Evolutionary conservation across 768 basidiomycete genomes (phyloP), one percentile per base, ranked within the genome.

Genomic region (Russula griseocarnosa): DNA sequence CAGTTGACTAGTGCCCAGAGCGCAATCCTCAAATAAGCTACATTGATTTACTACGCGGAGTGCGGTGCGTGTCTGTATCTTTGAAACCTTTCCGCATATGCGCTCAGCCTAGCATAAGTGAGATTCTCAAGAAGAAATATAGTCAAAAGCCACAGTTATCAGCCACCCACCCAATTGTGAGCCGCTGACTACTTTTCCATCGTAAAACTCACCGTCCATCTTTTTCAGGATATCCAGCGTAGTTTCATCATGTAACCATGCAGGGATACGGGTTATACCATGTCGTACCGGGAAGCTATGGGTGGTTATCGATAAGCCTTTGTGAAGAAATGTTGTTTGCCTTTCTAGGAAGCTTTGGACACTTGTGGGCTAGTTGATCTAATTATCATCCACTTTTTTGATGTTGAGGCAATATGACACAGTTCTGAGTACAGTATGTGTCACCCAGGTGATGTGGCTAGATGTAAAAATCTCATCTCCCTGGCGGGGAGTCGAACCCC

Each of bases 131-230:
- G 55, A 81, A 82, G 24, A 77, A 82, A 63, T 91, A 81, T 71
- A 82, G 80, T 68, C 88, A 91, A 78, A 86, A 81, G 66, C 86
- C 87, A 4, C 89, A 90, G 71, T 71, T 91, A 14, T 86, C 86
- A 8, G 87, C 85, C 65, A 88, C 88, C 9, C 88, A 90, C 69
- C 81, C 76, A 16, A 85, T 90, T 58, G 88, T 82, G 55, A 67
- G 78, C 74, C 44, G 42, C 38, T 32, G 9, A 28, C 49, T 55
- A 13, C 13, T 32, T 46, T 61, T 46, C 40, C 9, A 18, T 30
- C 20, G 20, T 24, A 24, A 32, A 2, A 16, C 30, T 34, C 18
- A 55, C 9, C 6, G 7, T 16, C 18, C 16, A 11, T 36, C 22
- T 36, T 38, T 38, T 34, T 9, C 44, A 67, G 66, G 47, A 66